Evolutionary conservation across 495 filamentous ascomycete genomes (phyloP).

Genomic region (Penicillium crystallinum): DNA sequence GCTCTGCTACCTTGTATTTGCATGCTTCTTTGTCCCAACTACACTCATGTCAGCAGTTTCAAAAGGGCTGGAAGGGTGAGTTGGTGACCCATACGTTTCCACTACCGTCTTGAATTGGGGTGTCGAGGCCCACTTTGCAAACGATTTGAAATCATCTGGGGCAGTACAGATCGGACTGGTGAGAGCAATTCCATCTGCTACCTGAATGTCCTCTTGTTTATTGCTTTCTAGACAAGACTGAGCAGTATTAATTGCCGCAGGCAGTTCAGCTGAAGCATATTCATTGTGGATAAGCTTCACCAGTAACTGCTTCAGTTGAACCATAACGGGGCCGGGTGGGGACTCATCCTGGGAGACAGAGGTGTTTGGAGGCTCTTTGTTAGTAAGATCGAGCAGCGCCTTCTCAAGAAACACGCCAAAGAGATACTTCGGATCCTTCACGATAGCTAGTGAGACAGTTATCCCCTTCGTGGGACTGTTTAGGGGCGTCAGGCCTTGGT

Average conservation of each 20-base stretch:
- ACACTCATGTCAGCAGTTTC: conserved; percentile 11
- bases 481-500: conserved; percentile 6
- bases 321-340: conserved; percentile 4
- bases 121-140: conserved; percentile 20
- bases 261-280: not conserved
- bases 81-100: conserved; percentile 17
- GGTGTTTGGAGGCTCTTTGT: conserved; percentile 13
- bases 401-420: conserved; percentile 11
- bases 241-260: not conserved
- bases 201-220: conserved; percentile 8
- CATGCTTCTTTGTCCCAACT: conserved; percentile 25
- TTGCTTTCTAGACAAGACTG: not conserved
- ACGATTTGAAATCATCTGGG: conserved; percentile 21
- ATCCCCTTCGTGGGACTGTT: conserved; percentile 3
- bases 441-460: not conserved
- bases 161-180: conserved; percentile 20
- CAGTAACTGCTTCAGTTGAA: conserved; percentile 11
- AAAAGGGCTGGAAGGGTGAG: conserved; percentile 8
- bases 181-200: conserved; percentile 13
- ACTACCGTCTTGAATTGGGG: conserved; percentile 16
- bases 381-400: conserved; percentile 9
- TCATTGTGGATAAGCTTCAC: conserved; percentile 5
- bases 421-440: conserved; percentile 2
- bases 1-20: conserved; percentile 22
- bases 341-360: conserved; percentile 8